Base-by-base conservation (phyloP, 2,329 filamentous ascomycete species). In the Fusarium sp. region DNA sequence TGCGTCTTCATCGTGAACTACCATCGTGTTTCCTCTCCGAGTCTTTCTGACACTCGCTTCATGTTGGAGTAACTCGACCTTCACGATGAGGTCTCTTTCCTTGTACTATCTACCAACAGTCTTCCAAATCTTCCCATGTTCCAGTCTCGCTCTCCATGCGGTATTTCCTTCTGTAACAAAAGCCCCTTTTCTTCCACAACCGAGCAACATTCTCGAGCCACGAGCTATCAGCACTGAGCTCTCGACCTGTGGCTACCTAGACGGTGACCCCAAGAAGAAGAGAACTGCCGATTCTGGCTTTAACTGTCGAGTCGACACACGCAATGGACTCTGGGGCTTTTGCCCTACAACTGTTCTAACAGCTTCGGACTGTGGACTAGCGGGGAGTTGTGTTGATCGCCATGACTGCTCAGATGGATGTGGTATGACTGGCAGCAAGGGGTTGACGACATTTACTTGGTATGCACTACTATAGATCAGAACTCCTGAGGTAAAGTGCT, bases 291-390 rank as follows among this genome's bases (percentile, higher is more conserved):
- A 80, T 10, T 41, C 69, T 0, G 83, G 81, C 0, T 84, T 74
- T 45, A 78, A 82, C 71, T 84, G 81, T 61, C 81, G 81, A 12
- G 75, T 84, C 6, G 81, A 84, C 49, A 77, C 78, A 2, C 42
- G 63, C 9, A 76, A 81, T 24, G 80, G 77, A 0, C 73, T 85
- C 8, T 85, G 83, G 82, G 83, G 83, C 0, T 82, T 84, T 75
- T 85, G 83, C 54, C 81, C 82, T 2, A 81, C 79, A 1, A 81
- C 78, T 0, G 81, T 84, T 7, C 68, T 81, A 6, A 54, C 73
- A 2, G 83, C 82, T 6, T 78, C 75, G 2, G 82, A 85, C 62
- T 85, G 83, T 41, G 82, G 82, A 2, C 59, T 85, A 18, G 82
- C 80, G 0, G 83, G 79, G 4, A 77, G 73, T 17, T 85, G 84